Base-by-base conservation (phyloP, 2,329 filamentous ascomycete species). In the Fusarium tjaetaba region DNA sequence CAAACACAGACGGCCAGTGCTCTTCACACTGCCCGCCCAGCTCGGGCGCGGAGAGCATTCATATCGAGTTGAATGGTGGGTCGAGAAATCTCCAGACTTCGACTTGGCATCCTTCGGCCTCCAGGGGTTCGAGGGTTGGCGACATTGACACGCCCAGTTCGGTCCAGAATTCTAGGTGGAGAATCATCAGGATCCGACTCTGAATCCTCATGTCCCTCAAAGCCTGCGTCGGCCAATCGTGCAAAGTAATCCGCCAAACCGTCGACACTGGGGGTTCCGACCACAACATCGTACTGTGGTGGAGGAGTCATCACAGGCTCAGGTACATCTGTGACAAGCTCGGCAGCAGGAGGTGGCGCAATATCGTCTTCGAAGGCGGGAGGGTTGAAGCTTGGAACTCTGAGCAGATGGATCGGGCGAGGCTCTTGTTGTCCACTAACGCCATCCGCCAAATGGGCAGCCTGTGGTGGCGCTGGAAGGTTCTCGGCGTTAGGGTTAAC, bases 161-260 rank as follows among this genome's bases (percentile, higher is more conserved):
- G 84, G 41, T 88, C 86, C 22, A 86, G 80, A 5, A 89, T 84
- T 10, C 87, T 81, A 34, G 83, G 80, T 57, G 80, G 84, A 24
- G 81, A 80, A n/a, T 85, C 84, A n/a, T 85, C 83, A 6, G 79
- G 81, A 16, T 84, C 85, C 3, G 83, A 85, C 22, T 80, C 81
- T 3, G 82, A 83, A 11, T 85, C 84, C 1, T 84, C 83, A 2
- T 82, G 74, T 22, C 80, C 81, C 18, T 81, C 78, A 26, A 84
- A 84, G 5, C 94, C 92, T 63, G 93, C 92, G 72, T 94, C 89
- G 1, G 93, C 93, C 43, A 97, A 84, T 2, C 95, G 90, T 1
- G 92, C 86, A 80, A 98, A 98, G 81, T 98, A 98, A 78, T 97
- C 95, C 4, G 94, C 93, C 52, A 97, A 82, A 0, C 91, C 82